These are phyloP conservation scores for Sedum album DNA, from an alignment of 164 flowering plant species.

Conservation along the genomic window DNA sequence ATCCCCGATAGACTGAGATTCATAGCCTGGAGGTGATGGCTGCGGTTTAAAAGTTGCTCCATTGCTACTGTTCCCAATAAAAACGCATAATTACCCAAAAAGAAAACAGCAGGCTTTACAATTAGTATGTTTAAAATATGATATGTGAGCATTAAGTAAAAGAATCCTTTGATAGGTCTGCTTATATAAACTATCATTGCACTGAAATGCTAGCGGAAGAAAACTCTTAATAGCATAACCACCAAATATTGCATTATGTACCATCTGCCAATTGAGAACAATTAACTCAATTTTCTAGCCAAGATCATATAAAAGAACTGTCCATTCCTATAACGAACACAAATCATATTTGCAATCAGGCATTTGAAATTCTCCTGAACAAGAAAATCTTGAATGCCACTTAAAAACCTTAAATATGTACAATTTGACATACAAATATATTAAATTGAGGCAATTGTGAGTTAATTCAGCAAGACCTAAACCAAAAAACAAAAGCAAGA, in stretches of 20 bases:
- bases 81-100: background rate
- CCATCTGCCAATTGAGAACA: background rate
- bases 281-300: background rate
- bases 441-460: background rate
- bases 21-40: slow-evolving; percentile 12
- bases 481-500: background rate
- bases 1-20: slow-evolving; percentile 6
- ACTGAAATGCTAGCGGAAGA: too few relatives aligned
- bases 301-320: too few relatives aligned
- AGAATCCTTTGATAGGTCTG: too few relatives aligned
- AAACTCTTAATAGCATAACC: too few relatives aligned
- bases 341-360: background rate
- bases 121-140: background rate
- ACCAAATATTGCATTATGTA: too few relatives aligned
- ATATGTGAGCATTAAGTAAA: background rate
- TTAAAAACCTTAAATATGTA: background rate
- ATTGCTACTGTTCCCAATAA: slow-evolving; percentile 9
- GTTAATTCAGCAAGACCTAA: background rate
- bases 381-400: background rate
- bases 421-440: background rate
- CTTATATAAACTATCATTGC: too few relatives aligned
- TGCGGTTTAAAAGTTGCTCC: slow-evolving; percentile 9
- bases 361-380: background rate
- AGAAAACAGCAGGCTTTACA: background rate
- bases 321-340: background rate